Evolutionary conservation across 2,329 filamentous ascomycete genomes (phyloP), one percentile per base, ranked within the genome.

Genomic region (Zymoseptoria crescenta): DNA sequence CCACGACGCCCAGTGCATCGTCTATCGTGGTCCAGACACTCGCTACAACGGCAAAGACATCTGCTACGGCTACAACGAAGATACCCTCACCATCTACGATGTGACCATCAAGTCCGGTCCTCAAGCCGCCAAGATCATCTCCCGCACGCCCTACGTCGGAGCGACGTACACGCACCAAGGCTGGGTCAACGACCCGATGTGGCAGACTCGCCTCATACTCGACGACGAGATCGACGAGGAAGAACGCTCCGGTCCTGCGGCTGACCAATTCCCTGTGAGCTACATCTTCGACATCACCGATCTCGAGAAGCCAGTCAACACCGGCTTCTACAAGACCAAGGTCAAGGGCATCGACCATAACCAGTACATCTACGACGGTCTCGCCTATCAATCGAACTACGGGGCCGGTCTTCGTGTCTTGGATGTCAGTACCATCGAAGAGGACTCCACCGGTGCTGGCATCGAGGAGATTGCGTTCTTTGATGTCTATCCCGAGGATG

Each of bases 221-320:
- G 80, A 83, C 61, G 80, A 83, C 61, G 80, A 83, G 66, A 74
- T 79, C 16, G 80, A 83, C 58, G 81, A 83, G 41, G 62, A 59
- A n/a, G 55, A 57, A 7, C 57, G 59, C 55, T 56, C 57, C 29
- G 58, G 59, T 28, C 62, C 62, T 16, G 57, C 59, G 16, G 35
- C 51, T 20, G 62, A 63, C 27, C 59, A 59, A 19, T 62, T 63
- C 51, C 59, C 62, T 5, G 62, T 61, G 1, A 81, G 79, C 0
- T 81, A 79, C 67, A 79, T 82, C 66, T 80, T 77, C 68, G 78
- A 81, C 67, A 78, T 81, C 60, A 67, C 70, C 4, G 69, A 74
- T 57, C 74, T 80, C 10, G 72, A 74, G 45, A 71, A 71, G 8
- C 79, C 79, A 2, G 74, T 70, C 57, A 71, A 74, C 59, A 75